Evolutionary conservation across 768 basidiomycete genomes (phyloP), one percentile per base, ranked within the genome.

Genomic region (Suillus americanus): DNA sequence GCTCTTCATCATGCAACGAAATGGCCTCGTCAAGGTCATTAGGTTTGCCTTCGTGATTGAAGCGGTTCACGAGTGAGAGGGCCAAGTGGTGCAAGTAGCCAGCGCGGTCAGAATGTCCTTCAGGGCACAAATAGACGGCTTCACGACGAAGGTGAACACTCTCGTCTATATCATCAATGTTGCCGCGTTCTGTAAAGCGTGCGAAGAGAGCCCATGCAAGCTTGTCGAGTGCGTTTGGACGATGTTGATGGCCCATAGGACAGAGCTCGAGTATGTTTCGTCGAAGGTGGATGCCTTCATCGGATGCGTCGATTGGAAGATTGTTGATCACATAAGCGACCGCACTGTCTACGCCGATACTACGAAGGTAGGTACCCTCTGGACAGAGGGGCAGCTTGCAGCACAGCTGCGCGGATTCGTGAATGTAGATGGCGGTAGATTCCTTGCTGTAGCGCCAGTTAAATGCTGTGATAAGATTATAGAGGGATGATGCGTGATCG

Each of bases 391-490:
- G 12, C 12, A 38, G 38, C 38, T 38, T 38, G 38, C 38, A 38
- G 38, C 38, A 38, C 38, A 38, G 38, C 38, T 38, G 38, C 38
- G 12, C 38, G 13, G 38, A 14, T 38, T 38, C 38, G 3, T 13
- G 3, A 38, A 38, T 14, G 38, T 14, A 38, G 38, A 38, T 3
- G 6, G 8, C 7, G 16, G 18, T 28, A 12, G 64, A 45, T n/a
- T 51, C 53, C 51, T 54, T 53, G 37, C 65, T 64, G 60, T 69
- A 68, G 23, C 53, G 64, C 23, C 25, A 28, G 35, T 18, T 50
- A 12, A 72, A 46, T 2, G 61, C 63, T 45, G 40, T 38, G n/a
- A 64, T 65, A 14, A 73, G 67, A 46, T 63, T 62, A 48, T 63
- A 57, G n/a, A 72, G 54, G n/a, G 61, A 28, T 28, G 3, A 23